A percentile compares a stretch with the other conserved stretches of the same genome.
phyloP scores from a whole-genome alignment of 306 rosid species.

The Cicer cuneatum region DNA sequence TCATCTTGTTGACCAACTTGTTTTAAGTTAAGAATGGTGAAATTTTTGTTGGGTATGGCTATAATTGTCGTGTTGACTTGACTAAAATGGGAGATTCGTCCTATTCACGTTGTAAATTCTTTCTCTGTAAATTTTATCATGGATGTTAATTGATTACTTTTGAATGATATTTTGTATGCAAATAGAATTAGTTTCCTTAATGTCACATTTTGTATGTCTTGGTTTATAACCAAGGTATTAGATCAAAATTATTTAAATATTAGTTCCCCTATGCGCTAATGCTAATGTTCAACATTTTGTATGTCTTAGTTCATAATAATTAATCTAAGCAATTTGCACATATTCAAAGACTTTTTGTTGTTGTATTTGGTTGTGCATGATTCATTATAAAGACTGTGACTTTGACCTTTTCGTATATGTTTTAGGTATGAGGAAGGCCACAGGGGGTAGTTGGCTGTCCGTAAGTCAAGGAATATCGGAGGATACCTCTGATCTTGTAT shows the following conservation, averaged over 20 bases:
- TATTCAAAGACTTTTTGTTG: slow-evolving; percentile 12
- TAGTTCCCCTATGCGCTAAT: slow-evolving; percentile 8
- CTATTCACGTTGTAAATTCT: not conserved
- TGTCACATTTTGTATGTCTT: slow-evolving; percentile 17
- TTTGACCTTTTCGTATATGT: slow-evolving; percentile 39
- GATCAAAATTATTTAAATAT: slow-evolving; percentile 8
- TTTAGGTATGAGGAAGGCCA: slow-evolving; percentile 81
- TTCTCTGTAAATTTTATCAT: slow-evolving; percentile 21
- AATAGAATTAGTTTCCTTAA: slow-evolving; percentile 13
- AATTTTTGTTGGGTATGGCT: slow-evolving; percentile 5
- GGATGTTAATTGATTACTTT: slow-evolving; percentile 37
- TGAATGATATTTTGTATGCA: slow-evolving; percentile 17
- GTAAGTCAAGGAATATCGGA: slow-evolving; percentile 95
- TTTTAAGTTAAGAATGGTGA: not conserved
- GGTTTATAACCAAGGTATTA: not conserved
- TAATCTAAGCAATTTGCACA: not conserved
- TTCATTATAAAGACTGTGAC: slow-evolving; percentile 25
- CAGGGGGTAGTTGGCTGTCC: slow-evolving; percentile 90
- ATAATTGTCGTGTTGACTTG: slow-evolving; percentile 7
- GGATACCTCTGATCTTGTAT: slow-evolving; percentile 93
- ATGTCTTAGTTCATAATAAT: not conserved
- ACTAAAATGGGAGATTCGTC: slow-evolving; percentile 13
- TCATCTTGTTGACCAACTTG: slow-evolving; percentile 29
- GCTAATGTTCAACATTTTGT: not conserved
- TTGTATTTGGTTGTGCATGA: slow-evolving; percentile 17